Conservation (phyloP, 306 rosid genomes). For the Cucumis sativus region DNA sequence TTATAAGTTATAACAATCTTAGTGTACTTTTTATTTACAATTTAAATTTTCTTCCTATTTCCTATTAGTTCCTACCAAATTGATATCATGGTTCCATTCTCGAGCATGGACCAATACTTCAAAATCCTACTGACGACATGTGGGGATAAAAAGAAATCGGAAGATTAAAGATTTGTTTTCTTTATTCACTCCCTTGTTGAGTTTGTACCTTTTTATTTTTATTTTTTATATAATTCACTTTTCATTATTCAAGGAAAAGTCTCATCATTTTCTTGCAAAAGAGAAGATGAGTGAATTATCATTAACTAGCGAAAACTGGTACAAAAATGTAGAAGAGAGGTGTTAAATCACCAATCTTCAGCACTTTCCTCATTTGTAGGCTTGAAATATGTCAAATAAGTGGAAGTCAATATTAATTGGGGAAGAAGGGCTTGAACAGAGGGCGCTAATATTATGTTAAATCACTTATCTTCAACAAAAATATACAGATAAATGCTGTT, state of each 20-base stretch:
- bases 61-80: background rate
- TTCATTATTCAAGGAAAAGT: too few species aligned
- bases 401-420: too few species aligned
- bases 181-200: too few species aligned
- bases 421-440: too few species aligned
- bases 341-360: too few species aligned
- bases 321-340: background rate
- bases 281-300: background rate
- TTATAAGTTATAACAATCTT: background rate
- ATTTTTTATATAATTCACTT: too few species aligned
- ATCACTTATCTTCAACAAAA: too few species aligned
- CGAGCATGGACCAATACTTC: background rate
- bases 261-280: too few species aligned
- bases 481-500: background rate
- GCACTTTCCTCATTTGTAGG: too few species aligned
- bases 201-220: too few species aligned
- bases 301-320: background rate
- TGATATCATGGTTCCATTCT: background rate
- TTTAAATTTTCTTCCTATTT: background rate
- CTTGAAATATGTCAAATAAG: too few species aligned
- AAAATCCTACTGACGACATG: background rate
- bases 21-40: background rate
- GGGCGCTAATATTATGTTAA: too few species aligned
- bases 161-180: background rate
- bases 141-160: background rate